Conservation (phyloP, 2,329 filamentous ascomycete species). For the Parafenestella ontariensis region DNA sequence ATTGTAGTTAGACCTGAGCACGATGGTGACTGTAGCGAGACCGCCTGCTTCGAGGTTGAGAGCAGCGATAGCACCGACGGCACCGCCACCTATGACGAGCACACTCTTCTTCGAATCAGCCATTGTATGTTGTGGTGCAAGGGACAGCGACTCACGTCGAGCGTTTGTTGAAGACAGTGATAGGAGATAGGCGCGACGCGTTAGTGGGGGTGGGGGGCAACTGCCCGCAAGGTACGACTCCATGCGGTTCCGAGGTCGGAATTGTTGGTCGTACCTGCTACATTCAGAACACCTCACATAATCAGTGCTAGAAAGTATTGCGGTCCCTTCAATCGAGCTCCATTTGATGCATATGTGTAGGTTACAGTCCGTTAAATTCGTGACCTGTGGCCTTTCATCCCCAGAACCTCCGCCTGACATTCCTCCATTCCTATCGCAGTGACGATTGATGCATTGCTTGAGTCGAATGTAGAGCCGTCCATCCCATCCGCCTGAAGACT, state of each 20-base stretch:
- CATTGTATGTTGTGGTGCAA: constrained; percentile 24
- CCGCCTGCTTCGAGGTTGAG: constrained; percentile 61
- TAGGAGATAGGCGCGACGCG: constrained; percentile 16
- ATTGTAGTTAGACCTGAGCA: constrained; percentile 64
- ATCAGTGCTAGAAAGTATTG: constrained; percentile 9
- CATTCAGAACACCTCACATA: not conserved
- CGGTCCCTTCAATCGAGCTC: constrained; percentile 47
- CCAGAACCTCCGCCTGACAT: constrained; percentile 36
- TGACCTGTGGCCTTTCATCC: constrained; percentile 44
- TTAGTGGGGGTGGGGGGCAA: constrained; percentile 37
- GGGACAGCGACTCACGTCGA: not conserved
- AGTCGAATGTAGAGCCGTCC: constrained; percentile 46
- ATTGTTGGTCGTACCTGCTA: constrained; percentile 1
- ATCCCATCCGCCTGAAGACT: constrained; percentile 47
- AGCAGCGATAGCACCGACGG: constrained; percentile 64
- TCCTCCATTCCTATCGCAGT: constrained; percentile 31
- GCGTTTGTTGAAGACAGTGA: not conserved
- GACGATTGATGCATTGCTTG: constrained; percentile 37
- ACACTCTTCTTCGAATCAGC: constrained; percentile 47
- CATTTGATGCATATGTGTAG: constrained; percentile 51
- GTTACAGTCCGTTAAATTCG: constrained; percentile 48
- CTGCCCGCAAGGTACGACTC: constrained; percentile 9
- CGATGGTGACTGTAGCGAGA: constrained; percentile 60
- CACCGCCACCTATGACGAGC: constrained; percentile 63
- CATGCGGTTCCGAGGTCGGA: constrained; percentile 1